Conservation (phyloP, 1,284 basidiomycete species). For the Rhodotorula sp. region DNA sequence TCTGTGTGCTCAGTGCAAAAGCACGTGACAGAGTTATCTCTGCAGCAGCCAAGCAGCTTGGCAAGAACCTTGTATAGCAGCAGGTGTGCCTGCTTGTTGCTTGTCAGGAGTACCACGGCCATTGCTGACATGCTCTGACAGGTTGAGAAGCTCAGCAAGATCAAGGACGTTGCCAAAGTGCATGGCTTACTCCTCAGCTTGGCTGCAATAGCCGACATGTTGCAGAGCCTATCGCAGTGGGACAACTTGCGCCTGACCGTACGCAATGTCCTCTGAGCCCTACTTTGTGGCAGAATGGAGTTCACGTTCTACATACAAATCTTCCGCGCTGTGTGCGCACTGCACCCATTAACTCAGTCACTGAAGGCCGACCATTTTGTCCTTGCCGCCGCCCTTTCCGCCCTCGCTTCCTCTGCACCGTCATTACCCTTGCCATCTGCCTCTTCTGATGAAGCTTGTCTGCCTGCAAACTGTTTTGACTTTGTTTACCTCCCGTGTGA, state of each 20-base stretch:
- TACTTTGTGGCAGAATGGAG: too few relatives aligned
- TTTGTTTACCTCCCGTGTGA: too few relatives aligned
- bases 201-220: constrained; percentile 63
- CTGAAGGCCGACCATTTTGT: constrained; percentile 1
- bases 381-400: constrained; percentile 43
- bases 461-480: too few relatives aligned
- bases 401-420: too few relatives aligned
- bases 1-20: constrained; percentile 77
- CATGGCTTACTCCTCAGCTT: constrained; percentile 79
- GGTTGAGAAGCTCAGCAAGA: constrained; percentile 60
- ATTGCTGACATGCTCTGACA: constrained; percentile 46
- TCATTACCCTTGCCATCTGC: too few relatives aligned
- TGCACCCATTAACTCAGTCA: neutral
- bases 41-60: constrained; percentile 59
- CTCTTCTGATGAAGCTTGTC: too few relatives aligned
- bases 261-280: neutral
- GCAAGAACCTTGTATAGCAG: constrained; percentile 57
- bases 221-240: neutral
- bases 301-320: neutral
- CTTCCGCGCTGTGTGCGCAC: constrained; percentile 10
- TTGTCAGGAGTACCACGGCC: neutral
- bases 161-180: constrained; percentile 68
- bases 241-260: neutral
- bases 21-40: constrained; percentile 70
- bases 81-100: constrained; percentile 54